Evolutionary conservation across 2,329 filamentous ascomycete species (phyloP).

Genomic region (Ceratocystiopsis minuta): DNA sequence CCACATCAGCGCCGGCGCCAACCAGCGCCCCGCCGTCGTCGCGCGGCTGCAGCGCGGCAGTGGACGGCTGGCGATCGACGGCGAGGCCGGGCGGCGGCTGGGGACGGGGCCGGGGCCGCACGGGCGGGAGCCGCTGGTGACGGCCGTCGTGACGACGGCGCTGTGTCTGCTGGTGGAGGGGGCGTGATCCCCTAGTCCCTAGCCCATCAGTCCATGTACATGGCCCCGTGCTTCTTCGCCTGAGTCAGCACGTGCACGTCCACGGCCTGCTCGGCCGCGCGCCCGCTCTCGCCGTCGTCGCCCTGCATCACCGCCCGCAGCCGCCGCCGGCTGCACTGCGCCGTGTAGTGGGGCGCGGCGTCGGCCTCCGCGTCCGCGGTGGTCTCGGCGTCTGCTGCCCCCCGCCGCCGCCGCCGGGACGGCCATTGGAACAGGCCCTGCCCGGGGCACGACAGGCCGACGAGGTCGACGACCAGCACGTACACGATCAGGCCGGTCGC

Average conservation of each 20-base stretch:
- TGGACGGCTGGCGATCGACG: too few relatives aligned
- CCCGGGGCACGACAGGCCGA: constrained; percentile 26
- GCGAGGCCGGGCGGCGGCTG: too few relatives aligned
- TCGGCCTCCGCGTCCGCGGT: too few relatives aligned
- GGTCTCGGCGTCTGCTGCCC: neutral
- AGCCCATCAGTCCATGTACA: constrained; percentile 7
- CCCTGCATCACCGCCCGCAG: constrained; percentile 15
- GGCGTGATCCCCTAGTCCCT: constrained; percentile 36
- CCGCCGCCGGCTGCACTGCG: constrained; percentile 21
- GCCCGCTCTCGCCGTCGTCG: constrained; percentile 3
- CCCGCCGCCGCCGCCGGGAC: constrained; percentile 17
- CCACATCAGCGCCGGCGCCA: too few relatives aligned
- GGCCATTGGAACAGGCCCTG: constrained; percentile 26
- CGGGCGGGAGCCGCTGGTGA: too few relatives aligned
- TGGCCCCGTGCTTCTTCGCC: constrained; percentile 14
- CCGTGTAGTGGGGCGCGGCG: constrained; percentile 18
- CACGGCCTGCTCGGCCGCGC: neutral
- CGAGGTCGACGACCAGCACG: constrained; percentile 30
- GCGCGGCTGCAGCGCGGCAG: too few relatives aligned
- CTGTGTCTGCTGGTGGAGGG: constrained; percentile 48
- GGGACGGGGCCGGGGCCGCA: too few relatives aligned
- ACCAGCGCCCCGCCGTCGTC: too few relatives aligned
- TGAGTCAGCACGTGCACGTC: constrained; percentile 13
- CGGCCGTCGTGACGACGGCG: constrained; percentile 31
- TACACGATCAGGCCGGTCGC: constrained; percentile 26